A percentile compares a stretch with the other conserved stretches of the same genome.
phyloP scores from a whole-genome alignment of 306 rosid species.

The Trifolium dubium region DNA sequence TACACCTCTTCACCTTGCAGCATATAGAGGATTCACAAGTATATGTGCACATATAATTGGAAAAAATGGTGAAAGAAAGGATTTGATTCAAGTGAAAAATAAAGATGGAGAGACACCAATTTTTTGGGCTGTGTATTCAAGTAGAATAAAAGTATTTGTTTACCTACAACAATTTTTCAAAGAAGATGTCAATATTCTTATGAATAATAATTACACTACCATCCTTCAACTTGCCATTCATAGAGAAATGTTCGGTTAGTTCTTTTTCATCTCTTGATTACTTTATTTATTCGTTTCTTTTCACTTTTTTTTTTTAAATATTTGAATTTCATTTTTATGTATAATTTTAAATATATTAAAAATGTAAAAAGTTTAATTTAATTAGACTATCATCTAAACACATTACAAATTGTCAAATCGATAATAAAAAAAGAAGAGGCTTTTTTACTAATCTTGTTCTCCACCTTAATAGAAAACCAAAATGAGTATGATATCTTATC shows the following conservation, averaged over 20 bases:
- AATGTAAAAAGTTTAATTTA: too few relatives aligned
- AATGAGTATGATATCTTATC: too few relatives aligned
- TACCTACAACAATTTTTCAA: neutral
- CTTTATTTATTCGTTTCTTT: too few relatives aligned
- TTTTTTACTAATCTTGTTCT: too few relatives aligned
- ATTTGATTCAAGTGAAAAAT: neutral
- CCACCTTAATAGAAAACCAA: too few relatives aligned
- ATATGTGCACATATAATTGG: neutral
- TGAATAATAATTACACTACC: neutral
- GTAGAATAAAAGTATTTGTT: neutral
- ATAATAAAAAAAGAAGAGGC: too few relatives aligned
- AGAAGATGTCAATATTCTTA: neutral
- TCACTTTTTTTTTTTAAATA: too few relatives aligned
- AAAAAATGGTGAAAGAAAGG: neutral
- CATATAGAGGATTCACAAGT: neutral
- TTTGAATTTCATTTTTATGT: too few relatives aligned
- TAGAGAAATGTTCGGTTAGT: conserved; percentile 1
- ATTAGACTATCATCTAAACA: too few relatives aligned
- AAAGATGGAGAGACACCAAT: neutral
- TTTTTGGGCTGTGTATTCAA: neutral
- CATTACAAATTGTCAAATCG: too few relatives aligned
- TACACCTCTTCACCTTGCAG: neutral
- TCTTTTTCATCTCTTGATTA: neutral
- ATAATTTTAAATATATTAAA: too few relatives aligned
- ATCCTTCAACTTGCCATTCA: neutral